Base-by-base conservation (phyloP, 148 eudicot genomes). In the Rhododendron griersonianum region DNA sequence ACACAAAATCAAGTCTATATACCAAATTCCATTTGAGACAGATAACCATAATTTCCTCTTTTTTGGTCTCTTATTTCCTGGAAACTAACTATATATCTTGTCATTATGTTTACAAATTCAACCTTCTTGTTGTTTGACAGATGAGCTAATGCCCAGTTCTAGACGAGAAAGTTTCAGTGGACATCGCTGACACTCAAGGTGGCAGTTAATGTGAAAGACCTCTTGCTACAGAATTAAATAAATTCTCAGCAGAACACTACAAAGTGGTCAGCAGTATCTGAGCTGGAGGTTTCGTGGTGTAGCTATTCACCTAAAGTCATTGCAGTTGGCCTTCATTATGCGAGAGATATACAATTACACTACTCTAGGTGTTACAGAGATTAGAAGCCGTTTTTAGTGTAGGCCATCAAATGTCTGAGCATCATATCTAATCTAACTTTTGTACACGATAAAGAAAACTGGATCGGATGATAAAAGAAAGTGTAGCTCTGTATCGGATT, bases 51-150 rank as follows among this genome's bases (percentile, higher is more conserved):
- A 37, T n/a, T 39, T 84, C 25, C 47, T 16, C 53, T 84, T 51
- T 35, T 30, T 71, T 71, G 76, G 44, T 67, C 4, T 84, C 23
- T 48, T 87, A 19, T 45, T 59, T 86, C 77, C 47, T 37, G 79
- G 33, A 39, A 45, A 48, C n/a, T 37, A 21, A 11, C n/a, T 63
- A 45, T 47, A 16, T 37, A 37, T 69, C 35, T 47, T 35, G 25
- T 81, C 41, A 65, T 9, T 35, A 25, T 9, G 45, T 63, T 81
- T 15, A 80, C 25, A 7, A 41, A 71, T 41, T 86, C 48, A 33
- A 61, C 74, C 13, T 75, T 84, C 61, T 84, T 78, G n/a, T 23
- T 87, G 47, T 11, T 65, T 78, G 11, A 81, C 89, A 88, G 89
- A 74, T 44, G 87, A 85, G 25, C 51, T 61, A 88, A 86, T 71